phyloP scores from a whole-genome alignment of 75 land plant species.

The Picea sitchensis region DNA sequence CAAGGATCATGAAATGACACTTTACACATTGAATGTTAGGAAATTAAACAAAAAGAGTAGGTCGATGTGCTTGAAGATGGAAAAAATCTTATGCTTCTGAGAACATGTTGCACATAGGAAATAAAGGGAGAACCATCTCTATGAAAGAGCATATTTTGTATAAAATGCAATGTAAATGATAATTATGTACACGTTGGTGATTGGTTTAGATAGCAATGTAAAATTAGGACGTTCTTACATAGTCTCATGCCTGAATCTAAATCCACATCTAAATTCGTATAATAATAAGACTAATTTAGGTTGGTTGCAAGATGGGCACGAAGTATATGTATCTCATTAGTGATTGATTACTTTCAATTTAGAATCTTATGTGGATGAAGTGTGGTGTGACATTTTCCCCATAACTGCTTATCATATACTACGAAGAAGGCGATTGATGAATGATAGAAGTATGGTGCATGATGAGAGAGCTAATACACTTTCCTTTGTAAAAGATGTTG shows the following conservation, averaged over 20 bases:
- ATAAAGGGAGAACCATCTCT: too few species aligned
- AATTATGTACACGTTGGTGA: too few species aligned
- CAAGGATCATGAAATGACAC: neutral
- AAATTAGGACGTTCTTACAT: neutral
- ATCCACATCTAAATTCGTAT: neutral
- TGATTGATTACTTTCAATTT: neutral
- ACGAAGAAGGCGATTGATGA: neutral
- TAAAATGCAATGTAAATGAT: too few species aligned
- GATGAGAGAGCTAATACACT: neutral
- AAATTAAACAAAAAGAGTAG: neutral
- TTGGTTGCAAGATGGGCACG: neutral
- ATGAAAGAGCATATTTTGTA: too few species aligned
- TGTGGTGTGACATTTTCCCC: neutral
- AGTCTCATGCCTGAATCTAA: neutral
- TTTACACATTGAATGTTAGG: neutral
- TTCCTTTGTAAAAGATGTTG: neutral
- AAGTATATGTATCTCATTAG: neutral
- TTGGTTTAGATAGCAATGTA: too few species aligned
- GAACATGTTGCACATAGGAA: too few species aligned
- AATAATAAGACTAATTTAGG: neutral
- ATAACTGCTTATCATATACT: neutral
- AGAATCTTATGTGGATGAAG: neutral
- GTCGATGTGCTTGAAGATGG: too few species aligned
- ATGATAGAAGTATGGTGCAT: neutral
- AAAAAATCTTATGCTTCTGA: too few species aligned